Base-by-base conservation (phyloP, 306 rosid genomes). In the Trichosanthes truncata region DNA sequence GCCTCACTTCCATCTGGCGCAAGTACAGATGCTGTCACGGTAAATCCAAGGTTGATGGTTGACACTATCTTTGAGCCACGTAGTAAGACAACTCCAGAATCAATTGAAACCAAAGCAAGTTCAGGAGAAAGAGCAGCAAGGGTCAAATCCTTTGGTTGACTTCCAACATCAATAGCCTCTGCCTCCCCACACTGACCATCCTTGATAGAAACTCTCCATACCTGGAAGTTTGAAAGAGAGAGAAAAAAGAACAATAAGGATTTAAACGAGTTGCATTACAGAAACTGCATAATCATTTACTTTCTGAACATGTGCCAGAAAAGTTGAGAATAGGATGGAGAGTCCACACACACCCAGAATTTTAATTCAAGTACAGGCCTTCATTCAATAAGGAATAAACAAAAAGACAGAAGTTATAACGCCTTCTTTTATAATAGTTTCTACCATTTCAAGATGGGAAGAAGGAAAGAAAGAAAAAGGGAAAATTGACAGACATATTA, bases 1-100 rank as follows among this genome's bases (percentile, higher is more conserved):
- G 96, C 98, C 87, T 95, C 98, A 84, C 85, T 89, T 83, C 97
- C 97, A 90, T 95, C 97, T 41, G 97, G 96, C 23, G 98, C 82
- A 82, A 95, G 84, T 55, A 84, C 89, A 78, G 93, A 91, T 77
- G 98, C 97, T 8, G 97, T 87, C 76, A 89, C 98, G 63, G 87
- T 67, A 85, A 95, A 95, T 41, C 97, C 97, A 76, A 95, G 98
- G 89, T 84, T 84, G 55, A 88, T 78, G 80, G 96, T 90, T 82
- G 97, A 92, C 81, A 93, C 87, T 71, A 91, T 41, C 68, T 85
- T 88, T 73, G 93, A 82, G 20, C 98, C 97, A 31, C 86, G 87
- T 62, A 95, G 91, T 85, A 95, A 41, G 84, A 93, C 93, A 84
- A 90, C 93, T 67, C 98, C 97, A 3, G 93, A 84, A 80, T 92